These are phyloP conservation scores for Phaeosphaeria sp. DNA, from an alignment of 2,329 filamentous ascomycete genomes.

Conservation along the genomic window DNA sequence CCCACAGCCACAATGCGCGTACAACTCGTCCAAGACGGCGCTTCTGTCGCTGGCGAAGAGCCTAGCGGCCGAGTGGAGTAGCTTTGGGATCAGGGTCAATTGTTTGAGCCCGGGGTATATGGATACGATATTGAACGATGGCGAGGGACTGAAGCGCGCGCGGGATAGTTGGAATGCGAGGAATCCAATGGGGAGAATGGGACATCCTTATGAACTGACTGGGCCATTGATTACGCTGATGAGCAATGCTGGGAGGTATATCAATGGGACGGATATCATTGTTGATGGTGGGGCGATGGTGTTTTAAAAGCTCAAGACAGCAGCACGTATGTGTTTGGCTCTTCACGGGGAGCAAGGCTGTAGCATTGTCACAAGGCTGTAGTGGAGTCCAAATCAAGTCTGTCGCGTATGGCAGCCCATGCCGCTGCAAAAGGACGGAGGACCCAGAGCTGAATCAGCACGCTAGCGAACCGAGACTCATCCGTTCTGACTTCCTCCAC, in stretches of 20 bases:
- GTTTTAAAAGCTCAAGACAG: conserved; percentile 20
- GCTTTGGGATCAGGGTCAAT: conserved; percentile 74
- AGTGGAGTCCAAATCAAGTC: neutral
- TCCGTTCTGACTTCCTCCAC: neutral
- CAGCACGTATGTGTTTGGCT: neutral
- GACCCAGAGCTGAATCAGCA: neutral
- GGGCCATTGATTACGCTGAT: conserved; percentile 67
- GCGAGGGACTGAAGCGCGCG: conserved; percentile 62
- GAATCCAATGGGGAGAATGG: conserved; percentile 71
- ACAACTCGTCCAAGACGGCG: conserved; percentile 75
- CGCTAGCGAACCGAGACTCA: neutral
- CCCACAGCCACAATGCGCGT: conserved; percentile 73
- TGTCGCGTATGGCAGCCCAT: no score
- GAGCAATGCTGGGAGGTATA: conserved; percentile 68
- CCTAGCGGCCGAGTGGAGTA: conserved; percentile 76
- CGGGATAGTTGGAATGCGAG: conserved; percentile 63
- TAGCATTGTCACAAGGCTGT: no score
- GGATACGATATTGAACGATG: conserved; percentile 76
- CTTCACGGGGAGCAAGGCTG: neutral
- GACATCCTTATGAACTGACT: conserved; percentile 66
- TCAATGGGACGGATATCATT: conserved; percentile 71
- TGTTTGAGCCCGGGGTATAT: conserved; percentile 76
- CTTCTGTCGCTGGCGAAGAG: conserved; percentile 68
- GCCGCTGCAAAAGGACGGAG: no score
- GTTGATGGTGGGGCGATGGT: conserved; percentile 62